These are phyloP conservation scores for Mycena metata DNA, from an alignment of 768 basidiomycete genomes.

Conservation along the genomic window DNA sequence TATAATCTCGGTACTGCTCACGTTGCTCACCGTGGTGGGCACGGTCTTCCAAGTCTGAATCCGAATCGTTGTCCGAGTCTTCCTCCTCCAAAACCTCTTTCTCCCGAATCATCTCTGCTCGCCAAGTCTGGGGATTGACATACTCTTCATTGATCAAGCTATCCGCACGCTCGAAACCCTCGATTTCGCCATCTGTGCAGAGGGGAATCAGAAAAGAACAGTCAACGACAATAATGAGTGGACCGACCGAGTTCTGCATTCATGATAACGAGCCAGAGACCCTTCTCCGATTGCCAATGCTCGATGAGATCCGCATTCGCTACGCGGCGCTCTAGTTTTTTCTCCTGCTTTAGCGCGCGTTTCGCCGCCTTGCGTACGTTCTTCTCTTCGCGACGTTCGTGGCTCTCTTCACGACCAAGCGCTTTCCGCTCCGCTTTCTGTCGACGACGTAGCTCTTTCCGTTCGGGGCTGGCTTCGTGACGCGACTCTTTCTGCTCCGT, in stretches of 20 bases:
- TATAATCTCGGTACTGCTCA: neutral
- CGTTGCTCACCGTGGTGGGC: neutral
- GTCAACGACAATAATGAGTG: neutral
- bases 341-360: constrained; percentile 25
- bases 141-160: constrained; percentile 23
- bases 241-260: constrained; percentile 39
- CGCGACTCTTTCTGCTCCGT: no score
- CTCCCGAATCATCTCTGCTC: constrained; percentile 16
- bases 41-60: constrained; percentile 18
- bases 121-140: constrained; percentile 20
- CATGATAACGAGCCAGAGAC: constrained; percentile 44
- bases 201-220: neutral
- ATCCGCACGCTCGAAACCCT: constrained; percentile 40
- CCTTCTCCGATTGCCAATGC: constrained; percentile 38
- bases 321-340: constrained; percentile 33
- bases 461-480: no score
- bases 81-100: constrained; percentile 27
- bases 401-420: neutral
- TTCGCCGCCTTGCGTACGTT: constrained; percentile 18
- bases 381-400: constrained; percentile 18
- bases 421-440: neutral
- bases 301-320: constrained; percentile 42
- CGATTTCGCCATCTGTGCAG: constrained; percentile 38
- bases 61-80: constrained; percentile 17
- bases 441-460: no score